Evolutionary conservation across 2,329 filamentous ascomycete species (phyloP), one percentile per base, ranked within the genome.

Genomic region (Daldinia sp.): DNA sequence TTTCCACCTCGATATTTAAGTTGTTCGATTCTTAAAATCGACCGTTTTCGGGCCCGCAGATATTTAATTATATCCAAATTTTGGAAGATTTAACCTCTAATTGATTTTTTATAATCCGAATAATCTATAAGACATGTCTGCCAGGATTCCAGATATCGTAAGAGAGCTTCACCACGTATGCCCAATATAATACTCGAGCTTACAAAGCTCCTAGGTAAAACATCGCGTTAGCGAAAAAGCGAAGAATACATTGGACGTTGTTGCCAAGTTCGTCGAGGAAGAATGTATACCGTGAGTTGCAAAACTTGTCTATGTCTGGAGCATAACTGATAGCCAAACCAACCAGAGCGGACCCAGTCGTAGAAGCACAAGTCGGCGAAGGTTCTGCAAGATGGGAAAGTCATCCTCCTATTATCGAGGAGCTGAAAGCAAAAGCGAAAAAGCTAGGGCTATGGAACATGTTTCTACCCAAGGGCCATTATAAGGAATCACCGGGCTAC

Each of bases 191-290:
- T 43, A 13, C 45, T 37, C 15, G 32, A 63, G 58, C 67, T 71
- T 32, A 70, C 63, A 19, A 48, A 57, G 45, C 10, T 17, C 52
- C 13, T 59, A 85, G 83, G 82, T 80, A 58, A 74, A 77, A 57
- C 73, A 83, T 72, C 82, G 84, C 77, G 92, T 97, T 70, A 96
- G 92, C 80, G 93, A 96, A 63, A 84, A 87, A 73, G 94, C 94
- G 53, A 92, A 90, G 80, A 88, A 91, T 83, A 92, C 90, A 27
- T 82, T 97, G 69, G 94, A 97, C 74, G 76, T 93, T 68, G 92
- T 99, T 70, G 92, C 94, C 82, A 93, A 93, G 78, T 99, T 99
- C 73, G 95, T 99, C 71, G 92, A 98, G 76, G 94, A 97, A 79
- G 94, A 97, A 83, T 99, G 91, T 77, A 90, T 93, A 69, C 91